phyloP scores from a whole-genome alignment of 495 filamentous ascomycete species.

The Xylaria grammica region DNA sequence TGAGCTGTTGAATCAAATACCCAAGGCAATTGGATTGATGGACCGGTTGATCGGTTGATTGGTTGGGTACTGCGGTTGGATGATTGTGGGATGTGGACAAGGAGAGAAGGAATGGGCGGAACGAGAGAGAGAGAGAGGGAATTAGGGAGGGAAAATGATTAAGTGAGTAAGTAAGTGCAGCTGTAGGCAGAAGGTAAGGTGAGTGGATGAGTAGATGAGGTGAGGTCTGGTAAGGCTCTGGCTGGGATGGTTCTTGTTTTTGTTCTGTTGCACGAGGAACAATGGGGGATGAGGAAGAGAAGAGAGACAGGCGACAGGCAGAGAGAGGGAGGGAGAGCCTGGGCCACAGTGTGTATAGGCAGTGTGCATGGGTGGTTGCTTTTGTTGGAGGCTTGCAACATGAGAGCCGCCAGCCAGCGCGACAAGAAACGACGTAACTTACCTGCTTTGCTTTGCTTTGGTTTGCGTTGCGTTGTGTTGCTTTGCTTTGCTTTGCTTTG shows the following conservation, averaged over 20 bases:
- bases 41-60: background rate
- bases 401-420: background rate
- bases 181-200: background rate
- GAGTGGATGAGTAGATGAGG: too few species aligned
- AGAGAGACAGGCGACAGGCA: too few species aligned
- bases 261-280: constrained; percentile 12
- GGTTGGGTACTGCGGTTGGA: background rate
- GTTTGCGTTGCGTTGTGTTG: background rate
- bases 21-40: background rate
- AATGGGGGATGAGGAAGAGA: too few species aligned
- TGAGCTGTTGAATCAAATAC: background rate
- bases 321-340: background rate
- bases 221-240: constrained; percentile 2
- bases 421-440: constrained; percentile 3
- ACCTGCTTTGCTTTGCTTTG: constrained; percentile 1
- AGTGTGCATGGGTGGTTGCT: background rate
- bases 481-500: too few species aligned
- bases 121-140: background rate
- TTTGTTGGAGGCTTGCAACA: too few species aligned
- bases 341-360: background rate
- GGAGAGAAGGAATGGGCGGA: background rate
- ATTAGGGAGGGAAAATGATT: constrained; percentile 19
- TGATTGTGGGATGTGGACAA: background rate
- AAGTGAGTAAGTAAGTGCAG: background rate
- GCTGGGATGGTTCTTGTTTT: background rate